These are phyloP conservation scores for Phyllachora maydis DNA, from an alignment of 2,329 filamentous ascomycete species.

Conservation along the genomic window DNA sequence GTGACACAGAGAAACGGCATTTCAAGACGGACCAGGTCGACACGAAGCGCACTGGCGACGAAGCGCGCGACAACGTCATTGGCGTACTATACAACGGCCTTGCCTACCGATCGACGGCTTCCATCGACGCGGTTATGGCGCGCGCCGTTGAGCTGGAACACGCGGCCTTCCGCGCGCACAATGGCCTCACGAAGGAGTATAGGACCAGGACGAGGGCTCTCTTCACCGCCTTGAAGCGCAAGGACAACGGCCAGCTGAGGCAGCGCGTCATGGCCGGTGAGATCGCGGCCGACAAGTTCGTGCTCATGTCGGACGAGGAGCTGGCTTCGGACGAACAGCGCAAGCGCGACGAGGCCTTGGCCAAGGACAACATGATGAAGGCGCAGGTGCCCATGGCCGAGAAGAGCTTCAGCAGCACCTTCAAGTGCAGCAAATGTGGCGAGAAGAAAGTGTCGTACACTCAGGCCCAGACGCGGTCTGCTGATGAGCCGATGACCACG, in stretches of 20 bases:
- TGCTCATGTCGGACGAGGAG: slow-evolving; percentile 75
- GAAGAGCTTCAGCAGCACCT: slow-evolving; percentile 71
- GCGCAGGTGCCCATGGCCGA: slow-evolving; percentile 86
- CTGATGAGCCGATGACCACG: slow-evolving; percentile 81
- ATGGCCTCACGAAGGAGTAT: slow-evolving; percentile 56
- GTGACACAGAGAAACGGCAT: slow-evolving; percentile 59
- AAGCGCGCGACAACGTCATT: slow-evolving; percentile 64
- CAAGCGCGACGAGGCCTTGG: slow-evolving; percentile 52
- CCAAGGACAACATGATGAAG: slow-evolving; percentile 91
- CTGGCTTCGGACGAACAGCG: slow-evolving; percentile 78
- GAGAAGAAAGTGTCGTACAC: slow-evolving; percentile 90
- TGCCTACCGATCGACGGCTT: slow-evolving; percentile 47
- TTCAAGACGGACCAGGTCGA: slow-evolving; percentile 68
- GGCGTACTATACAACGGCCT: slow-evolving; percentile 89
- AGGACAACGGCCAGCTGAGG: slow-evolving; percentile 62
- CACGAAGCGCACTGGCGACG: slow-evolving; percentile 51
- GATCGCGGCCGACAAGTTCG: slow-evolving; percentile 53
- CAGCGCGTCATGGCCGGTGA: slow-evolving; percentile 54
- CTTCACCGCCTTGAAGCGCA: slow-evolving; percentile 88
- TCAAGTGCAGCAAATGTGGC: slow-evolving; percentile 82
- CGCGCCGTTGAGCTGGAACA: slow-evolving; percentile 66
- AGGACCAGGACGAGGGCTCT: slow-evolving; percentile 78
- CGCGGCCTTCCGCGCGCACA: slow-evolving; percentile 50
- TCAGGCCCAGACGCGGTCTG: slow-evolving; percentile 86
- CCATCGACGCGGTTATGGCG: slow-evolving; percentile 49